A percentile compares a stretch with the other conserved stretches of the same genome.
phyloP scores from a whole-genome alignment of 371 early-diverging fungal species.

The Aphelidium insulamus region DNA sequence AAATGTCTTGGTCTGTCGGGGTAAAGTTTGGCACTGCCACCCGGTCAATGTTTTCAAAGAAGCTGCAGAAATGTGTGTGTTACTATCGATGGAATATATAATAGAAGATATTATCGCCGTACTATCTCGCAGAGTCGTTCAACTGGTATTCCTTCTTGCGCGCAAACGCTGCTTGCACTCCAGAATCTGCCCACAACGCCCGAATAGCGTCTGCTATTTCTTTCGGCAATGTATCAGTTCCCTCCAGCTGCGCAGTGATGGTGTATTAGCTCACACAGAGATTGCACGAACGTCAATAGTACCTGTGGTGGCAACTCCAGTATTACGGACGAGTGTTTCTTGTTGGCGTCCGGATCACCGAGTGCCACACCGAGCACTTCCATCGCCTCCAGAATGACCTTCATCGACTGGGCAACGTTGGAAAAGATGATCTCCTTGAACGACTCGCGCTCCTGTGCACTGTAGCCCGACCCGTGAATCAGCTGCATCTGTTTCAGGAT shows the following conservation, averaged over 20 bases:
- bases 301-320: conserved; percentile 56
- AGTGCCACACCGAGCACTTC: conserved; percentile 43
- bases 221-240: conserved; percentile 43
- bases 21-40: conserved; percentile 49
- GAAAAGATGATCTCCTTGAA: conserved; percentile 84
- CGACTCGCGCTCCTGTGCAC: conserved; percentile 55
- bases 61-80: conserved; percentile 12
- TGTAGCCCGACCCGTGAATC: conserved; percentile 81
- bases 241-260: conserved; percentile 34
- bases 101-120: conserved; percentile 7
- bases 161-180: conserved; percentile 54
- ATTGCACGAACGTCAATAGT: too few species aligned
- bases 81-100: not conserved
- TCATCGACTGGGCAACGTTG: conserved; percentile 85
- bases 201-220: conserved; percentile 55
- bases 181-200: conserved; percentile 57
- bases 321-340: conserved; percentile 36
- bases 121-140: conserved; percentile 74
- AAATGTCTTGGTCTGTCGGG: conserved; percentile 75
- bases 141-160: conserved; percentile 81
- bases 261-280: too few species aligned
- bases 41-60: conserved; percentile 79
- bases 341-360: conserved; percentile 29
- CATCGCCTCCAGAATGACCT: conserved; percentile 85
- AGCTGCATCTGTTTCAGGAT: conserved; percentile 92